Percentiles rank a stretch among this genome's conserved stretches.
phyloP scores from a whole-genome alignment of 257 asterid species.

The Solanum corneliomulleri region DNA sequence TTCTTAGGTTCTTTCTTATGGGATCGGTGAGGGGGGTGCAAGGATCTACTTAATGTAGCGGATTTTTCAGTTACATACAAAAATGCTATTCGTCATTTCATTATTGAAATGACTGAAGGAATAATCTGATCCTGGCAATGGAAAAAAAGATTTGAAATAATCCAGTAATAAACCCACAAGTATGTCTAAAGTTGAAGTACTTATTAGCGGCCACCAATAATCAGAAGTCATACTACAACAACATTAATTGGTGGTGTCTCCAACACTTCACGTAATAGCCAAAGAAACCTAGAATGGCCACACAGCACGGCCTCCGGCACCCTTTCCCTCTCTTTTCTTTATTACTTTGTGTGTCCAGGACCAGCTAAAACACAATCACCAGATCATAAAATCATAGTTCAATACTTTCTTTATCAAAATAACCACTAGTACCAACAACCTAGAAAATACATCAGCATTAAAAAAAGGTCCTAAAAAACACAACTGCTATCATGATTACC shows the following conservation, averaged over 20 bases:
- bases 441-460: background rate
- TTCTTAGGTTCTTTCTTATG: background rate
- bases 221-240: background rate
- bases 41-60: background rate
- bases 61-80: background rate
- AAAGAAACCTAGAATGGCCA: background rate
- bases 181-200: background rate
- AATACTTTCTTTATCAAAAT: background rate
- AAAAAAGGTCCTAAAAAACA: background rate
- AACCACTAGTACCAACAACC: background rate
- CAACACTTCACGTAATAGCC: background rate
- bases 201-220: background rate
- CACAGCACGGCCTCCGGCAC: background rate
- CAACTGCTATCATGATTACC: background rate
- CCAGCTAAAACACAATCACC: background rate
- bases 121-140: background rate
- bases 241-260: background rate
- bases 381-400: background rate
- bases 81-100: background rate
- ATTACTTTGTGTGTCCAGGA: background rate
- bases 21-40: background rate
- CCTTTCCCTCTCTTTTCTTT: background rate
- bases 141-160: background rate
- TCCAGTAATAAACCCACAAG: background rate
- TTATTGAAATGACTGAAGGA: background rate